phyloP scores from a whole-genome alignment of 176 grass and related monocot species.

The bread wheat (Triticum aestivum) region DNA sequence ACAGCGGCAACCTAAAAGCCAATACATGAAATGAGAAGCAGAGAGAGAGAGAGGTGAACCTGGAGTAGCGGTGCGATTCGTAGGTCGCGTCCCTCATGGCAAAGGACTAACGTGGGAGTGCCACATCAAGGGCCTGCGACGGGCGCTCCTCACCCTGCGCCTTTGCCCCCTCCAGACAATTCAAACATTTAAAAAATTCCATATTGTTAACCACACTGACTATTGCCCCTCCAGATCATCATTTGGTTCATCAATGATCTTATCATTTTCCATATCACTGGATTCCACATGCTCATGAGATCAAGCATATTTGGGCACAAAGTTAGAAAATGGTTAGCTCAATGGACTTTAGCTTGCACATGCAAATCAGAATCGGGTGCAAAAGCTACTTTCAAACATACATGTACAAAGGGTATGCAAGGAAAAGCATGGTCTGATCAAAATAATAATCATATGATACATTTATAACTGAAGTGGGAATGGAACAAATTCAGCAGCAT shows the following conservation, averaged over 20 bases:
- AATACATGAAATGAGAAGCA: too few relatives aligned
- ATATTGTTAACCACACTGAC: background rate
- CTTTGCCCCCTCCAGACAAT: background rate
- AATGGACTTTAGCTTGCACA: background rate
- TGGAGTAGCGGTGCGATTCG: too few relatives aligned
- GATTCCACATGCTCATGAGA: slow-evolving; percentile 73
- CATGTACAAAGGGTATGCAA: background rate
- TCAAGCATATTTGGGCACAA: slow-evolving; percentile 63
- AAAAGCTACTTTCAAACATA: background rate
- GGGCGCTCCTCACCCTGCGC: too few relatives aligned
- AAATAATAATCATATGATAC: background rate
- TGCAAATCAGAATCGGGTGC: background rate
- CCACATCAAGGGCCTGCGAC: too few relatives aligned
- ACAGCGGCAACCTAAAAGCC: too few relatives aligned
- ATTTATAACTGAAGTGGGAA: background rate
- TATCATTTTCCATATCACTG: slow-evolving; percentile 74
- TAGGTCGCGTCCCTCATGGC: too few relatives aligned
- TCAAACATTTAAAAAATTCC: background rate
- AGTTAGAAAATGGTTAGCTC: background rate
- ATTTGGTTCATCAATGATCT: background rate
- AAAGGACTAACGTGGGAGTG: too few relatives aligned
- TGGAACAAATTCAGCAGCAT: background rate
- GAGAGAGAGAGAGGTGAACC: too few relatives aligned
- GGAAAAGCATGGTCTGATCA: background rate
- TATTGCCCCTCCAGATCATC: background rate